phyloP scores from a whole-genome alignment of 2,329 filamentous ascomycete species.

The Diplodia scrobiculata region DNA sequence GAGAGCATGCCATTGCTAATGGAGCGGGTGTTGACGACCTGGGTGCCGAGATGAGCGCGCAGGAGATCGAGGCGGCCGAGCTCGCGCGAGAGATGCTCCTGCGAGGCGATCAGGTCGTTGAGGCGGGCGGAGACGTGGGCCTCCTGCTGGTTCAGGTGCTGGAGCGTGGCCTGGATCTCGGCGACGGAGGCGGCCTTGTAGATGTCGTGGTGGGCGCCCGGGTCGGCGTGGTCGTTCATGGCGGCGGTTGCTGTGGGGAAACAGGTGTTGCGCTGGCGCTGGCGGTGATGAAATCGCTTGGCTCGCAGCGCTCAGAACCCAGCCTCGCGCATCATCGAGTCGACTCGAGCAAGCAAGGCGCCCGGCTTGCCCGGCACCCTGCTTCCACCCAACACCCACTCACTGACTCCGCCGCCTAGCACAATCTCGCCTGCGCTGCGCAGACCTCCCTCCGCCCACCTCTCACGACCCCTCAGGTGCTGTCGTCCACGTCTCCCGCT shows the following conservation, averaged over 20 bases:
- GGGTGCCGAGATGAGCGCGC: conserved; percentile 82
- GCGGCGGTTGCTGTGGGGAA: conserved; percentile 25
- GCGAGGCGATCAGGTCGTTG: conserved; percentile 74
- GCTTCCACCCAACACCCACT: neutral
- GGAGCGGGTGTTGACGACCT: conserved; percentile 77
- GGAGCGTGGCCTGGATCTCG: conserved; percentile 77
- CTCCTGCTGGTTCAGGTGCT: conserved; percentile 74
- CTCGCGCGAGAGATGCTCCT: conserved; percentile 83
- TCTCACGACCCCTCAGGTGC: conserved; percentile 9
- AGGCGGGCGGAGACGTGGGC: conserved; percentile 72
- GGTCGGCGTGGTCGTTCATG: conserved; percentile 22
- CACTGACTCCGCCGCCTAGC: neutral
- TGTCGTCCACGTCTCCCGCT: neutral
- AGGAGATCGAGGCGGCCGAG: conserved; percentile 84
- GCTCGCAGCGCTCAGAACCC: neutral
- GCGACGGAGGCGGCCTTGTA: conserved; percentile 72
- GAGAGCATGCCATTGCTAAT: conserved; percentile 92
- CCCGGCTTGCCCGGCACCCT: conserved; percentile 18
- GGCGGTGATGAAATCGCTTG: conserved; percentile 8
- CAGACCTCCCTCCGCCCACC: neutral
- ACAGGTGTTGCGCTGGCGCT: conserved; percentile 16
- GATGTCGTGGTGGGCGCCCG: conserved; percentile 35
- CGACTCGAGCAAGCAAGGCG: conserved; percentile 1
- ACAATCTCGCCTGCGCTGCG: conserved; percentile 14
- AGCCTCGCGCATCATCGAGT: conserved; percentile 5